Evolutionary conservation across 2,329 filamentous ascomycete genomes (phyloP).

Genomic region (Biscogniauxia marginata): DNA sequence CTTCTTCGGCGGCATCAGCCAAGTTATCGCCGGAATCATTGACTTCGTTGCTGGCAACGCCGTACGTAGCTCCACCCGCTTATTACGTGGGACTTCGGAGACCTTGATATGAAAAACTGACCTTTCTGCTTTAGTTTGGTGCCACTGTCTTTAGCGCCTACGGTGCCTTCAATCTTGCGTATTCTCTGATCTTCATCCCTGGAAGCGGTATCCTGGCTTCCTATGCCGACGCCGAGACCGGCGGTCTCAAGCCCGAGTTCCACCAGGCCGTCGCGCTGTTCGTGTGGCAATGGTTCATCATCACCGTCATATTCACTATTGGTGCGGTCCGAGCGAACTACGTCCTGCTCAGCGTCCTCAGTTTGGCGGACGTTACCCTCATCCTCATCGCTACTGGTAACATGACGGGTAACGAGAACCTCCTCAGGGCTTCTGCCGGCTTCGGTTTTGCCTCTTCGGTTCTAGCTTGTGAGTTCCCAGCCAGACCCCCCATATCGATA

Average conservation of each 20-base stretch:
- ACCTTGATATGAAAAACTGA: slow-evolving; percentile 5
- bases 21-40: slow-evolving; percentile 26
- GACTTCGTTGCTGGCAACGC: slow-evolving; percentile 27
- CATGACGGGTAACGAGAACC: slow-evolving; percentile 16
- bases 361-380: slow-evolving; percentile 23
- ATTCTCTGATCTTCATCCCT: slow-evolving; percentile 39
- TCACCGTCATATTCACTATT: slow-evolving; percentile 28
- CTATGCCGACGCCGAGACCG: slow-evolving; percentile 34
- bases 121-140: slow-evolving; percentile 26
- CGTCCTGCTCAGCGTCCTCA: slow-evolving; percentile 19
- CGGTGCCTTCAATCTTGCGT: slow-evolving; percentile 39
- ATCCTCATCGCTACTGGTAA: slow-evolving; percentile 24
- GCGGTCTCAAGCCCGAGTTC: slow-evolving; percentile 24
- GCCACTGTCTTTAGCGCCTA: slow-evolving; percentile 40
- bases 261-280: slow-evolving; percentile 27
- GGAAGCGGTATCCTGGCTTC: slow-evolving; percentile 36
- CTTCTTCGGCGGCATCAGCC: slow-evolving; percentile 36
- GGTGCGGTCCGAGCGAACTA: slow-evolving; percentile 25
- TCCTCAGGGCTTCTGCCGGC: slow-evolving; percentile 23
- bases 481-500: not conserved
- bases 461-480: slow-evolving; percentile 21
- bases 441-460: slow-evolving; percentile 22
- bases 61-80: slow-evolving; percentile 13
- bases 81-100: not conserved
- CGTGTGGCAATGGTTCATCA: slow-evolving; percentile 28